Evolutionary conservation across 768 basidiomycete species (phyloP).

Genomic region (Tricholoma hemisulphureum): DNA sequence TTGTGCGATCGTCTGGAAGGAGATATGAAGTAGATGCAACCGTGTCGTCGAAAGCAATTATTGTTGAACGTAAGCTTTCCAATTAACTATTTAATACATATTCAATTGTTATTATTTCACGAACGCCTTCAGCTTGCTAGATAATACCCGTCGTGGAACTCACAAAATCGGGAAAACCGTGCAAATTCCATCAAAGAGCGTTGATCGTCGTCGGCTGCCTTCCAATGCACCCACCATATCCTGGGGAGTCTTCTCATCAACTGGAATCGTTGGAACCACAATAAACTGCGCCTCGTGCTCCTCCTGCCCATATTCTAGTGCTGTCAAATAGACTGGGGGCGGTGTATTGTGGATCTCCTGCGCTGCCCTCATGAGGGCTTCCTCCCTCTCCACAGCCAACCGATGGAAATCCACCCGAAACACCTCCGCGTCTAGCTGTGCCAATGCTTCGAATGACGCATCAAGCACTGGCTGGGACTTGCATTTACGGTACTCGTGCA

Average conservation of each 20-base stretch:
- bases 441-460: neutral
- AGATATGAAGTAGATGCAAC: neutral
- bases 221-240: neutral
- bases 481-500: neutral
- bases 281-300: neutral
- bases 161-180: neutral
- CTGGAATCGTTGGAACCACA: neutral
- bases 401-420: conserved; percentile 1
- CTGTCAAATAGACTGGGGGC: neutral
- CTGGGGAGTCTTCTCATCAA: neutral
- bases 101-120: neutral
- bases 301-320: neutral
- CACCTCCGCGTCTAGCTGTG: conserved; percentile 1
- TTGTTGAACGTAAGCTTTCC: neutral
- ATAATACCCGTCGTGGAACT: neutral
- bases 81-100: neutral
- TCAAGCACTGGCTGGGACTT: conserved; percentile 1
- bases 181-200: neutral
- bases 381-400: neutral
- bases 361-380: neutral
- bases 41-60: neutral
- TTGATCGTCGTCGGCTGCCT: neutral
- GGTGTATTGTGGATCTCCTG: neutral
- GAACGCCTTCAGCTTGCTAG: neutral
- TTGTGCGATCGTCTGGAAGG: neutral